Evolutionary conservation across 352 stramenopile species (phyloP).

Genomic region (Pythium brassicae): DNA sequence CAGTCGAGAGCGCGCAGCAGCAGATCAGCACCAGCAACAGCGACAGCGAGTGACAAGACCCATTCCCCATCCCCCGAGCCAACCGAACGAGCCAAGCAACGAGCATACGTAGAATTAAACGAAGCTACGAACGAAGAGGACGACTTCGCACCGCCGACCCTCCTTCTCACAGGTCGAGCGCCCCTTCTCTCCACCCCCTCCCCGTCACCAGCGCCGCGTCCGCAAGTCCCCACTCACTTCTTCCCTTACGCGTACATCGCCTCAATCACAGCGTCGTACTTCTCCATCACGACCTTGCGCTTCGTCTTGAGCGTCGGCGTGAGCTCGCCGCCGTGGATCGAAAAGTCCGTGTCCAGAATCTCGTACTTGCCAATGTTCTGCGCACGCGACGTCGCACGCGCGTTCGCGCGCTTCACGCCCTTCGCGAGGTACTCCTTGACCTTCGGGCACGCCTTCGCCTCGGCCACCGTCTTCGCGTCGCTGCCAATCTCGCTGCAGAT

Average conservation of each 20-base stretch:
- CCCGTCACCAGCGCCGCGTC: neutral
- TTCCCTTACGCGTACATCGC: conserved; percentile 75
- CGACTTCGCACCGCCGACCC: no score
- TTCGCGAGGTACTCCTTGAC: conserved; percentile 69
- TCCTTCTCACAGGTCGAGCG: no score
- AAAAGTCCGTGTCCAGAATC: conserved; percentile 89
- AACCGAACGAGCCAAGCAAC: no score
- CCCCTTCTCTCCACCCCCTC: neutral
- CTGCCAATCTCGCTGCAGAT: conserved; percentile 64
- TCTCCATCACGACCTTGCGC: conserved; percentile 89
- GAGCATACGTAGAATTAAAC: no score
- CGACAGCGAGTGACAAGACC: neutral
- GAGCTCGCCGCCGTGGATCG: conserved; percentile 87
- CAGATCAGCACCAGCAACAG: neutral
- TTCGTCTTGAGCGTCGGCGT: conserved; percentile 97
- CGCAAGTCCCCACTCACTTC: no score
- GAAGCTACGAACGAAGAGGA: no score
- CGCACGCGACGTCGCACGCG: conserved; percentile 66
- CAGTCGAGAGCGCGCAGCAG: neutral
- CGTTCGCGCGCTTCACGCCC: conserved; percentile 78
- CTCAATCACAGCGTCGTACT: conserved; percentile 89
- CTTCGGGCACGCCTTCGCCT: conserved; percentile 73
- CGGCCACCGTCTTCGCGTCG: conserved; percentile 56
- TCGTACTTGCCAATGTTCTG: conserved; percentile 86
- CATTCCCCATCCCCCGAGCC: no score